phyloP scores from a whole-genome alignment of 139 green algal genomes.

The Eudorina sp. region DNA sequence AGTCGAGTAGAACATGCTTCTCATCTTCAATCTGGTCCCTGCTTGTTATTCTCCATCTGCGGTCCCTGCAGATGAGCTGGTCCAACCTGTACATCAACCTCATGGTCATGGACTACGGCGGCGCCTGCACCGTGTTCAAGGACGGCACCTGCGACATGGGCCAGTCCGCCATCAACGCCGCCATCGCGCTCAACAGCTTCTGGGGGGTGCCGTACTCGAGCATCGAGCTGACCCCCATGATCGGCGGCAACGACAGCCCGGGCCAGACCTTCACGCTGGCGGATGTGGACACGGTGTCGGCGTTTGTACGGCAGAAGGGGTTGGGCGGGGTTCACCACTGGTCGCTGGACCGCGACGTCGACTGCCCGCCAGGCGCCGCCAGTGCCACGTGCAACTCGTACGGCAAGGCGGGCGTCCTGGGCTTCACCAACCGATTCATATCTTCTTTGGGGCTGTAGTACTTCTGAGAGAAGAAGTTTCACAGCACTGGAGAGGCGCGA shows the following conservation, averaged over 20 bases:
- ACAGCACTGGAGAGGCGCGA: no score
- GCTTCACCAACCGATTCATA: not conserved
- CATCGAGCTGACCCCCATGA: conserved; percentile 47
- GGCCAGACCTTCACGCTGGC: conserved; percentile 24
- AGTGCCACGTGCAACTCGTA: not conserved
- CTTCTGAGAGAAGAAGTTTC: no score
- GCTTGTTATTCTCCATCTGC: no score
- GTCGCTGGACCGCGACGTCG: not conserved
- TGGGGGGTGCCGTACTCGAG: conserved; percentile 35
- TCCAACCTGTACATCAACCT: conserved; percentile 47
- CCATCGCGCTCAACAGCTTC: not conserved
- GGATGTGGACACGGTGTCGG: not conserved
- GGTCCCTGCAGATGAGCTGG: no score
- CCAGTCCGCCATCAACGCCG: conserved; percentile 19
- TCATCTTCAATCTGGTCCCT: no score
- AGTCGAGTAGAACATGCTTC: no score
- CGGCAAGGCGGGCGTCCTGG: not conserved
- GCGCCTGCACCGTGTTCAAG: no score
- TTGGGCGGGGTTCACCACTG: not conserved
- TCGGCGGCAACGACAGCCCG: conserved; percentile 31
- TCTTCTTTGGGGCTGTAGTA: not conserved
- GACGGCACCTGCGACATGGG: conserved; percentile 44
- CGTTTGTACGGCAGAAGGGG: not conserved
- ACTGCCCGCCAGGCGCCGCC: not conserved
- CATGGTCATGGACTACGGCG: conserved; percentile 26